Conservation (phyloP, 2,329 filamentous ascomycete species). For the Calonectria fujianensis region DNA sequence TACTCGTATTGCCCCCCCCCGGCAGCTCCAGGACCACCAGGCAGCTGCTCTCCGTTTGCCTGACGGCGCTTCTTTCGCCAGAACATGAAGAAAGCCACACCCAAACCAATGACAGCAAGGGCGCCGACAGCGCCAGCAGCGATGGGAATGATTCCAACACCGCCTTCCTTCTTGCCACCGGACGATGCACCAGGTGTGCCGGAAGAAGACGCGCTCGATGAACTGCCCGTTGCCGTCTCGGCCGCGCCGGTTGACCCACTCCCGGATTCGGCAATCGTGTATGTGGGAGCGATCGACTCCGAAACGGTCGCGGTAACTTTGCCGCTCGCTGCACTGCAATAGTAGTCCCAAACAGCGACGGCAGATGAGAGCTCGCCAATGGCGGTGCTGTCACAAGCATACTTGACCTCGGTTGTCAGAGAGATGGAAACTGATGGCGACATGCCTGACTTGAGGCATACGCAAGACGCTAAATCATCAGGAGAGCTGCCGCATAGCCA, state of each 20-base stretch:
- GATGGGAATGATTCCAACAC: conserved; percentile 59
- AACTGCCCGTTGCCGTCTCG: conserved; percentile 23
- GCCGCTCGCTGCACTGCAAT: conserved; percentile 70
- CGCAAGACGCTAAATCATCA: conserved; percentile 71
- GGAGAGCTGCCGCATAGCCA: conserved; percentile 67
- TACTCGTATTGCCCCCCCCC: conserved; percentile 44
- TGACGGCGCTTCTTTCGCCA: conserved; percentile 59
- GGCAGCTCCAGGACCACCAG: conserved; percentile 16
- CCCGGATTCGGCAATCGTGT: conserved; percentile 43
- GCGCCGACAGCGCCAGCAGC: conserved; percentile 56
- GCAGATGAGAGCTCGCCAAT: conserved; percentile 68
- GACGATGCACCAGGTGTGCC: conserved; percentile 33
- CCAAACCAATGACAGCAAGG: conserved; percentile 53
- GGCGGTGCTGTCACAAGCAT: conserved; percentile 65
- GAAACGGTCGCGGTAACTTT: conserved; percentile 64
- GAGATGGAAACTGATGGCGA: conserved; percentile 63
- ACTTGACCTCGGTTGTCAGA: conserved; percentile 67
- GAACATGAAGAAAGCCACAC: conserved; percentile 60
- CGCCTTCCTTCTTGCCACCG: conserved; percentile 32
- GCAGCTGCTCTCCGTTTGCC: conserved; percentile 50
- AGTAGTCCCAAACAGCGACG: conserved; percentile 66
- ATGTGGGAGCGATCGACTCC: conserved; percentile 57
- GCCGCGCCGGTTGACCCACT: conserved; percentile 40
- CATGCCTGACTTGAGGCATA: conserved; percentile 71
- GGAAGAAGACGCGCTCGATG: conserved; percentile 3